Conservation (phyloP, 75 land plant species). For the Picea sitchensis region DNA sequence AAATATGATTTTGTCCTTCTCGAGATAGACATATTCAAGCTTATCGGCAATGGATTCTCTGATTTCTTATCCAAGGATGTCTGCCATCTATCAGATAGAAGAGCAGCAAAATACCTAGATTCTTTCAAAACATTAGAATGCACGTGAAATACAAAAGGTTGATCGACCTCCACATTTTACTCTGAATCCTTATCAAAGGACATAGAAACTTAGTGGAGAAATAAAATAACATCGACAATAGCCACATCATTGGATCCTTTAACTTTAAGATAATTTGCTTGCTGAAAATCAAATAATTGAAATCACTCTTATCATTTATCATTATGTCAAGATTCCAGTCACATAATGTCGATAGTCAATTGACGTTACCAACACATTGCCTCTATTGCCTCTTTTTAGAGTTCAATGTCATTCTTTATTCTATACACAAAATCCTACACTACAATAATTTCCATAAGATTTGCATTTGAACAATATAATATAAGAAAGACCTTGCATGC, state of each 20-base stretch:
- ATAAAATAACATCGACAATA: slow-evolving; percentile 46
- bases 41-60: slow-evolving; percentile 22
- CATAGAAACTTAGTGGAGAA: slow-evolving; percentile 11
- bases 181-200: slow-evolving; percentile 6
- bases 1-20: slow-evolving; percentile 30
- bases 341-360: slow-evolving; percentile 21
- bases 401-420: slow-evolving; percentile 8
- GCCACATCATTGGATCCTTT: slow-evolving; percentile 36
- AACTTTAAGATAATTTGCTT: not conserved
- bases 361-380: slow-evolving; percentile 36
- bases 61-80: slow-evolving; percentile 10
- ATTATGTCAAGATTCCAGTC: slow-evolving; percentile 12
- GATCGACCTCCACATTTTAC: slow-evolving; percentile 11
- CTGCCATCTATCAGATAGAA: slow-evolving; percentile 84
- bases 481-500: no score
- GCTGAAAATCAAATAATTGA: not conserved
- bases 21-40: slow-evolving; percentile 33
- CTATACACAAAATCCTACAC: no score
- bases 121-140: slow-evolving; percentile 57
- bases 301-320: slow-evolving; percentile 10
- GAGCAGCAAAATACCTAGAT: slow-evolving; percentile 69
- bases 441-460: no score
- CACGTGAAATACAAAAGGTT: not conserved
- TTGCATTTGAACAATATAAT: no score
- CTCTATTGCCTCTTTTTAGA: slow-evolving; percentile 25